Evolutionary conservation across 2,329 filamentous ascomycete genomes (phyloP).

Genomic region (Talaromyces sp.): DNA sequence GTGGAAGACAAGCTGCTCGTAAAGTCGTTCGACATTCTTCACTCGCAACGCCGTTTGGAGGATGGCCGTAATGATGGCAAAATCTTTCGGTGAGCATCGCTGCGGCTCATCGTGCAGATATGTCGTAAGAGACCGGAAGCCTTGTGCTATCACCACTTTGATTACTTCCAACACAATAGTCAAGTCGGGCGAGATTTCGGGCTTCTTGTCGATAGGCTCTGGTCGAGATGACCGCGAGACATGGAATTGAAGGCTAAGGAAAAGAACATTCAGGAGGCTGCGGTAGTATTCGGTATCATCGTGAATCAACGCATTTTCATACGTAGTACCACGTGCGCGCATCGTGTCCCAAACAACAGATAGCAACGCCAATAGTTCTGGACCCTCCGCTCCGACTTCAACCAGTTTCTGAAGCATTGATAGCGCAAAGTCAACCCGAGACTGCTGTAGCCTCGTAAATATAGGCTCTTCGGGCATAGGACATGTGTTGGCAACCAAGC

Average conservation of each 20-base stretch:
- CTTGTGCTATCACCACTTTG: conserved; percentile 70
- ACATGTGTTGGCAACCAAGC: conserved; percentile 70
- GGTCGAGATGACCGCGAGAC: conserved; percentile 26
- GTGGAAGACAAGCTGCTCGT: conserved; percentile 66
- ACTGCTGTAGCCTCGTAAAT: conserved; percentile 71
- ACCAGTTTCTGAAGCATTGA: conserved; percentile 76
- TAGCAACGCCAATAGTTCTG: conserved; percentile 52
- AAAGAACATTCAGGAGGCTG: conserved; percentile 75
- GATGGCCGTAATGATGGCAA: conserved; percentile 81
- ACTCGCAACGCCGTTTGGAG: conserved; percentile 78
- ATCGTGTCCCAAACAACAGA: conserved; percentile 57
- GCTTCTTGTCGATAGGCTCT: conserved; percentile 23
- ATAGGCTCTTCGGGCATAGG: conserved; percentile 69
- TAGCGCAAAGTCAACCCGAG: conserved; percentile 74
- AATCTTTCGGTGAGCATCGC: conserved; percentile 67
- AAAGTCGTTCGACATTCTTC: conserved; percentile 66
- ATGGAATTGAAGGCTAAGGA: conserved; percentile 64
- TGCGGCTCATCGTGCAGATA: conserved; percentile 71
- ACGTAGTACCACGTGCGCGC: conserved; percentile 49
- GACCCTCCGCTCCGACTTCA: conserved; percentile 45
- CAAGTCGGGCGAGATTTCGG: conserved; percentile 36
- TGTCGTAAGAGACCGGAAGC: conserved; percentile 74
- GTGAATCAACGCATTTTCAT: conserved; percentile 53
- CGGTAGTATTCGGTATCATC: conserved; percentile 69
- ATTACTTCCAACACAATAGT: conserved; percentile 73